Conservation (phyloP, 371 early-diverging fungal species). For the Zopfochytrium polystomum region DNA sequence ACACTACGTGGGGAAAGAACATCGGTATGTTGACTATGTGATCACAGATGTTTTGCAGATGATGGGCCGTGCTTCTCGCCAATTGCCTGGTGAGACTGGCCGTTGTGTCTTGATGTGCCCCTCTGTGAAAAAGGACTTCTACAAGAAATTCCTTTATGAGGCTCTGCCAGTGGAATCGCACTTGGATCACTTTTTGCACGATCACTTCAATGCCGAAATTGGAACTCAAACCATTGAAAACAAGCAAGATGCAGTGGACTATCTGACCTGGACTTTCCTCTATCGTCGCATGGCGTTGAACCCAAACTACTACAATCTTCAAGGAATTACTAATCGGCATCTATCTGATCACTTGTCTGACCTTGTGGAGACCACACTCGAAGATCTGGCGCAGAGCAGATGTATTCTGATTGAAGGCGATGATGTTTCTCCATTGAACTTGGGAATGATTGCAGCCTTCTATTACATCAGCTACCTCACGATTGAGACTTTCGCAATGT, state of each 20-base stretch:
- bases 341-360: slow-evolving; percentile 91
- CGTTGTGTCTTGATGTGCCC: slow-evolving; percentile 90
- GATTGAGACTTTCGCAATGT: slow-evolving; percentile 87
- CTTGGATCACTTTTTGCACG: slow-evolving; percentile 80
- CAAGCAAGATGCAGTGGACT: slow-evolving; percentile 98
- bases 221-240: slow-evolving; percentile 90
- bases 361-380: slow-evolving; percentile 85
- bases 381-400: slow-evolving; percentile 79
- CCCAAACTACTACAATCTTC: slow-evolving; percentile 93
- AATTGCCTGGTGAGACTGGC: slow-evolving; percentile 64
- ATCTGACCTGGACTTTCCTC: slow-evolving; percentile 94
- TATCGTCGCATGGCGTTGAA: slow-evolving; percentile 93
- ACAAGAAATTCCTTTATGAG: slow-evolving; percentile 94
- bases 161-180: slow-evolving; percentile 92
- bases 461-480: slow-evolving; percentile 93
- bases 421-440: slow-evolving; percentile 79
- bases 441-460: slow-evolving; percentile 97
- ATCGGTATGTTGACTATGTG: slow-evolving; percentile 91
- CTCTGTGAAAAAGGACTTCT: slow-evolving; percentile 89
- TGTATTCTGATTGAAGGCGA: slow-evolving; percentile 84
- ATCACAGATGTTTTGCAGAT: slow-evolving; percentile 93
- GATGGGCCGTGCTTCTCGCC: slow-evolving; percentile 88
- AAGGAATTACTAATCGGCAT: slow-evolving; percentile 81
- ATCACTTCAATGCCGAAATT: slow-evolving; percentile 94
- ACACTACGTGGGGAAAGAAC: slow-evolving; percentile 88